phyloP scores from a whole-genome alignment of 108 stramenopile genomes.

The Skeletonema grethae region DNA sequence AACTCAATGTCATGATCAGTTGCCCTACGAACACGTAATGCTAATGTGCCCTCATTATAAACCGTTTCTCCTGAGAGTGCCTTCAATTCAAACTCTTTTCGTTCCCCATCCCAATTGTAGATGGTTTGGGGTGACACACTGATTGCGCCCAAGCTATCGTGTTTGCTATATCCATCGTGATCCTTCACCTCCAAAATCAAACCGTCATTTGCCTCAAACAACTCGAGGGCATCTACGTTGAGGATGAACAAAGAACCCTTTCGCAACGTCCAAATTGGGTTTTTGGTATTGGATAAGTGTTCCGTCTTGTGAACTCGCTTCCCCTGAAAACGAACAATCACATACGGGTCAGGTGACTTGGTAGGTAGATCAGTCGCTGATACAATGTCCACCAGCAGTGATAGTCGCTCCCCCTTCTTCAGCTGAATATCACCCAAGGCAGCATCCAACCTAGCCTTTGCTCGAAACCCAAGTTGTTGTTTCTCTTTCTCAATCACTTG shows the following conservation, averaged over 20 bases:
- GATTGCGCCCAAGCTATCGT: conserved; percentile 62
- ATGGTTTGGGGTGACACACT: conserved; percentile 50
- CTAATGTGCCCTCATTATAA: conserved; percentile 52
- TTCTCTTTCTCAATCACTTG: conserved; percentile 50
- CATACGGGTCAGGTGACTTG: conserved; percentile 63
- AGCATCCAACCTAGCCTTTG: conserved; percentile 39
- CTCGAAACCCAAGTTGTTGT: conserved; percentile 40
- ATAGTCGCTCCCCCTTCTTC: conserved; percentile 44
- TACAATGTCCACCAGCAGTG: conserved; percentile 73
- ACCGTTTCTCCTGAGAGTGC: conserved; percentile 24
- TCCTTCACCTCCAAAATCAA: conserved; percentile 72
- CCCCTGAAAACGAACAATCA: conserved; percentile 52
- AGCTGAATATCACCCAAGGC: conserved; percentile 54
- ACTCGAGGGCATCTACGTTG: conserved; percentile 50
- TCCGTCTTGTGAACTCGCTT: conserved; percentile 66
- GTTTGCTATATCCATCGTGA: conserved; percentile 54
- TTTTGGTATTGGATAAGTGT: conserved; percentile 49
- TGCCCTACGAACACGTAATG: conserved; percentile 71
- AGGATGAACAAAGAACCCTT: conserved; percentile 71
- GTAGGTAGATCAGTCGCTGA: conserved; percentile 62
- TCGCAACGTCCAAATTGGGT: conserved; percentile 83
- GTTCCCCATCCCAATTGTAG: conserved; percentile 68
- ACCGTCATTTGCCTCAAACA: conserved; percentile 68
- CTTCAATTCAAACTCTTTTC: conserved; percentile 51
- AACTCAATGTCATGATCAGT: conserved; percentile 70